phyloP scores from a whole-genome alignment of 805 yeast species.

The Ogataea angusta region DNA sequence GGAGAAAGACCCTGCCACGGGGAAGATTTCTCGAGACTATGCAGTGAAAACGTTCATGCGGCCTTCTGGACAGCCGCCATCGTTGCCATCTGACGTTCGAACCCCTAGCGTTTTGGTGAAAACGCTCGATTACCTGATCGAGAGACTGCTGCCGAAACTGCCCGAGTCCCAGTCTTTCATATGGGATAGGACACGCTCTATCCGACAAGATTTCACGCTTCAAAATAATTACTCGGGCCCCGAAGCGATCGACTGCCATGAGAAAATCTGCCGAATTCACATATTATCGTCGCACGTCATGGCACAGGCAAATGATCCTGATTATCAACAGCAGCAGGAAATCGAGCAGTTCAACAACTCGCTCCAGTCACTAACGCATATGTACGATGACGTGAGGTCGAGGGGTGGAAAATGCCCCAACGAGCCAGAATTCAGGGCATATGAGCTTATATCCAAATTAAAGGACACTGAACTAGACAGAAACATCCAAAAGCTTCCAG shows the following conservation, averaged over 20 bases:
- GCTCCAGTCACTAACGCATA: slow-evolving; percentile 80
- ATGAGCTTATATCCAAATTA: slow-evolving; percentile 72
- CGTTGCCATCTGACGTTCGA: slow-evolving; percentile 94
- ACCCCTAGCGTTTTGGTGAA: slow-evolving; percentile 74
- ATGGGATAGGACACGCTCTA: slow-evolving; percentile 97
- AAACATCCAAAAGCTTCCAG: slow-evolving; percentile 67
- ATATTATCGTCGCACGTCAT: slow-evolving; percentile 76
- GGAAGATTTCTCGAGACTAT: slow-evolving; percentile 50
- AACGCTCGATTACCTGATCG: slow-evolving; percentile 71
- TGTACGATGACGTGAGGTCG: slow-evolving; percentile 75
- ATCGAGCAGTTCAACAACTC: slow-evolving; percentile 91
- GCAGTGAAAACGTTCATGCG: slow-evolving; percentile 93
- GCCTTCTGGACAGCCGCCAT: slow-evolving; percentile 98
- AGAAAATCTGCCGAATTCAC: slow-evolving; percentile 86
- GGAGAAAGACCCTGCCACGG: slow-evolving; percentile 65
- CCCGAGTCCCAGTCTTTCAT: slow-evolving; percentile 87
- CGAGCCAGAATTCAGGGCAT: slow-evolving; percentile 92
- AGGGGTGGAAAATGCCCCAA: slow-evolving; percentile 69
- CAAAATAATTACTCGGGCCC: slow-evolving; percentile 93
- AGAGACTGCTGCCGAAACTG: slow-evolving; percentile 55
- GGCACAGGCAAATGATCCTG: slow-evolving; percentile 64
- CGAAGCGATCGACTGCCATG: slow-evolving; percentile 91
- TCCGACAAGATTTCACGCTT: slow-evolving; percentile 94
- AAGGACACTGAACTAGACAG: slow-evolving; percentile 84
- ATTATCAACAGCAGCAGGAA: slow-evolving; percentile 92